phyloP scores from a whole-genome alignment of 768 basidiomycete genomes.

The Boletus sensibilis region DNA sequence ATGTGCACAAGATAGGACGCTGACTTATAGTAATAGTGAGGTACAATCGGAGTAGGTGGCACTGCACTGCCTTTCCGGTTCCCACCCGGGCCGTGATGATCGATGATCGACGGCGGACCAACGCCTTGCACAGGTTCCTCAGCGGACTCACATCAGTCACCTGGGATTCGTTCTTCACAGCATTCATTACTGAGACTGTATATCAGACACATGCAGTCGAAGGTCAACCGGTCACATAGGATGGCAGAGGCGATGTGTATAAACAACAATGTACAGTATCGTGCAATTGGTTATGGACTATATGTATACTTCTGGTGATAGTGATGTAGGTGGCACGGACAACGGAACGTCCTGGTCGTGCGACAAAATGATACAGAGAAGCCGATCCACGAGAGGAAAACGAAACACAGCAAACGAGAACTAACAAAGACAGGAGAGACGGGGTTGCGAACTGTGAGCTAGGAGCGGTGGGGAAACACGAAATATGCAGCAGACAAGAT shows the following conservation, averaged over 20 bases:
- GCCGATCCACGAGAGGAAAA: slow-evolving; percentile 19
- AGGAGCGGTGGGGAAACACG: not conserved
- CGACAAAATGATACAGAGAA: slow-evolving; percentile 24
- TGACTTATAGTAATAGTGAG: slow-evolving; percentile 31
- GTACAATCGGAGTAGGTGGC: slow-evolving; percentile 22
- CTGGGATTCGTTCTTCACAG: slow-evolving; percentile 12
- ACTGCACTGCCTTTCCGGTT: slow-evolving; percentile 25
- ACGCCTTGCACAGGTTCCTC: not conserved
- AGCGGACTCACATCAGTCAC: slow-evolving; percentile 7
- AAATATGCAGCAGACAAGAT: not conserved
- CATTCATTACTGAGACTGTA: slow-evolving; percentile 12
- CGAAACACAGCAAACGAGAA: slow-evolving; percentile 6
- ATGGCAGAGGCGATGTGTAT: slow-evolving; percentile 20
- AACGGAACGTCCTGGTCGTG: slow-evolving; percentile 1
- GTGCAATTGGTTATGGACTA: slow-evolving; percentile 29
- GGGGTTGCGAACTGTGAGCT: not conserved
- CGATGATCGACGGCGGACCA: slow-evolving; percentile 19
- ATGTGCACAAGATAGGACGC: slow-evolving; percentile 25
- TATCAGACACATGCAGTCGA: slow-evolving; percentile 27
- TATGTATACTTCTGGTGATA: slow-evolving; percentile 31
- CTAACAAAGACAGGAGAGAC: not conserved
- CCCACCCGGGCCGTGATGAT: slow-evolving; percentile 12
- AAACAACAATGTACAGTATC: slow-evolving; percentile 36
- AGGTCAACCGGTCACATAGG: slow-evolving; percentile 14
- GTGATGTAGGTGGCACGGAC: slow-evolving; percentile 18